Evolutionary conservation across 805 yeast genomes (phyloP), one percentile per base, ranked within the genome.

Genomic region (Starmerella gropengiesseri): DNA sequence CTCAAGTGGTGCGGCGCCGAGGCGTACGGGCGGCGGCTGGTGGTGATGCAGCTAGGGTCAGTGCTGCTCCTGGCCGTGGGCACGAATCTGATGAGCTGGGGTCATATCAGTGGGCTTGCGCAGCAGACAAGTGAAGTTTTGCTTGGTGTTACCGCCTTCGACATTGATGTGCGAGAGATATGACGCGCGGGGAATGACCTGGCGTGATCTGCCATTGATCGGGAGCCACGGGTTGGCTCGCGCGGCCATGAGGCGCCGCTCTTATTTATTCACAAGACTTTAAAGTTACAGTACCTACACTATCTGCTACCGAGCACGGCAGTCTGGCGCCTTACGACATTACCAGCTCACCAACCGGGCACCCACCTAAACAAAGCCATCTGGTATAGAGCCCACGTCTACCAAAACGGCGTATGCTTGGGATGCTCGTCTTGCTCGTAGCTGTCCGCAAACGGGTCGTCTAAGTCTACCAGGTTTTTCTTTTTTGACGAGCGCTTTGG

Each of bases 361-460:
- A n/a, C n/a, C n/a, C n/a, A n/a, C n/a, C n/a, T n/a, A n/a, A n/a
- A n/a, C n/a, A n/a, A n/a, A n/a, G n/a, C n/a, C n/a, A n/a, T n/a
- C n/a, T n/a, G n/a, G n/a, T n/a, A n/a, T n/a, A n/a, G n/a, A n/a
- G n/a, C 18, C 13, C n/a, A 22, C 7, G 5, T 6, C 12, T 19
- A 54, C 57, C 57, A 54, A 41, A 54, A 40, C 33, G 60, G 55
- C 18, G 52, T 35, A 45, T 46, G 53, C 33, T 43, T 41, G 8
- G 53, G 55, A 26, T 40, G 36, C n/a, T 51, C 51, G 11, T 42
- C 44, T 30, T 59, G 56, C 44, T 58, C 64, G 47, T 70, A 62
- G 18, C 64, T 58, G 46, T 74, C 79, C n/a, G 70, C 77, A 52
- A 74, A 74, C 11, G 80, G 79, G 53, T 71, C 64, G 41, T 25